phyloP scores from a whole-genome alignment of 1,139 yeast species.

The Yamadazyma jaroonii region DNA sequence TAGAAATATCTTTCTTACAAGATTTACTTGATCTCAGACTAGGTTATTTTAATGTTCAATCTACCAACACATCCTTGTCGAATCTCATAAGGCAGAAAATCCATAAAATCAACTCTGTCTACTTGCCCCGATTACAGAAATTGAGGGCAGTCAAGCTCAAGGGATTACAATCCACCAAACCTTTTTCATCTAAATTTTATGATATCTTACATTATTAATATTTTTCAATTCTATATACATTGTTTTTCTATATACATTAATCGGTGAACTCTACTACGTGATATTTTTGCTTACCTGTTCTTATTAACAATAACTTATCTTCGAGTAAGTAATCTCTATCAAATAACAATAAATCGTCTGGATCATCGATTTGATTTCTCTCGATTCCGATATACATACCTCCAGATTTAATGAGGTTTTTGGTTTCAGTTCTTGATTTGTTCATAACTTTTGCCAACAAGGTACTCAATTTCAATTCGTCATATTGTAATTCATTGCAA shows the following conservation, averaged over 20 bases:
- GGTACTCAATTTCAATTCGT: constrained; percentile 41
- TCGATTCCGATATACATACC: constrained; percentile 70
- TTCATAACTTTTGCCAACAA: constrained; percentile 36
- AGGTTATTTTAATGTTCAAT: constrained; percentile 1
- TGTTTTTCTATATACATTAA: constrained; percentile 7
- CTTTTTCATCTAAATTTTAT: constrained; percentile 10
- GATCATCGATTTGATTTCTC: constrained; percentile 51
- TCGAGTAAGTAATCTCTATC: constrained; percentile 55
- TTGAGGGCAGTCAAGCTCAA: constrained; percentile 5
- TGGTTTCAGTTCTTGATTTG: constrained; percentile 52
- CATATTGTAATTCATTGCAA: constrained; percentile 32
- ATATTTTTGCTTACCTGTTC: constrained; percentile 74
- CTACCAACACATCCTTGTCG: constrained; percentile 3
- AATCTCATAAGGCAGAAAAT: constrained; percentile 11
- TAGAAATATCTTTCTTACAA: constrained; percentile 15
- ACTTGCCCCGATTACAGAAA: constrained; percentile 10
- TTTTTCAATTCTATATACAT: background rate
- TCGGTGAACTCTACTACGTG: constrained; percentile 46
- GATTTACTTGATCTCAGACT: constrained; percentile 7
- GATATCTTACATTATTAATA: constrained; percentile 13
- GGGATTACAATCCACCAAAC: constrained; percentile 8
- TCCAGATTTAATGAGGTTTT: constrained; percentile 63
- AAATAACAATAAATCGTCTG: constrained; percentile 48
- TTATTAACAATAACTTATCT: constrained; percentile 56
- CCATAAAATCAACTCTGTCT: constrained; percentile 5